Conservation (phyloP, 1,284 basidiomycete species). For the Cryptococcus hybrid region DNA sequence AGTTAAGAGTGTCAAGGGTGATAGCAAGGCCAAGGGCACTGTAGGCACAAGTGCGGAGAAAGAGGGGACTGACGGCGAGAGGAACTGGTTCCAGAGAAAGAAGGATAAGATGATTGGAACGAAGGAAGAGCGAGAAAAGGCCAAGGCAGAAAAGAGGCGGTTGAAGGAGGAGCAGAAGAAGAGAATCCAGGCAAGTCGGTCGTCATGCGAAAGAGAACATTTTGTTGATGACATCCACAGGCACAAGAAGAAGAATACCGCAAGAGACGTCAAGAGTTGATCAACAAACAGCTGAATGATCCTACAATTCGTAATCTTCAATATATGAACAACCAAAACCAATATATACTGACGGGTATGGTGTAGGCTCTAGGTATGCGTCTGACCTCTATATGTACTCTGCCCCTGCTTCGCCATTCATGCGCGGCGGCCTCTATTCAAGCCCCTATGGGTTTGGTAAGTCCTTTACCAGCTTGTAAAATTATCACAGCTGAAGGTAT, state of each 20-base stretch:
- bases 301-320: slow-evolving; percentile 19
- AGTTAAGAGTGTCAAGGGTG: slow-evolving; percentile 1
- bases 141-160: slow-evolving; percentile 26
- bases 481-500: neutral
- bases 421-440: slow-evolving; percentile 19
- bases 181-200: slow-evolving; percentile 3
- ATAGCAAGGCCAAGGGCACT: neutral
- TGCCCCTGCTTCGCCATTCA: slow-evolving; percentile 26
- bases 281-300: slow-evolving; percentile 32
- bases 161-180: slow-evolving; percentile 20
- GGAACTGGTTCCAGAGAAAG: slow-evolving; percentile 39
- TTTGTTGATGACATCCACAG: neutral
- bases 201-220: slow-evolving; percentile 12
- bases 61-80: neutral
- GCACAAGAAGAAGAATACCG: slow-evolving; percentile 28
- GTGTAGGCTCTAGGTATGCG: slow-evolving; percentile 21
- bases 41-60: slow-evolving; percentile 1
- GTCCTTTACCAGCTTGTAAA: neutral
- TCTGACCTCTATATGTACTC: slow-evolving; percentile 31
- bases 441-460: slow-evolving; percentile 36
- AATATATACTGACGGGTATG: neutral
- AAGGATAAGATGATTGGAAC: slow-evolving; percentile 46
- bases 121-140: slow-evolving; percentile 38
- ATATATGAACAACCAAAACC: slow-evolving; percentile 1
- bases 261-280: slow-evolving; percentile 31